These are phyloP conservation scores for Rhizophora mangle DNA, from an alignment of 345 rosid genomes.

Conservation along the genomic window DNA sequence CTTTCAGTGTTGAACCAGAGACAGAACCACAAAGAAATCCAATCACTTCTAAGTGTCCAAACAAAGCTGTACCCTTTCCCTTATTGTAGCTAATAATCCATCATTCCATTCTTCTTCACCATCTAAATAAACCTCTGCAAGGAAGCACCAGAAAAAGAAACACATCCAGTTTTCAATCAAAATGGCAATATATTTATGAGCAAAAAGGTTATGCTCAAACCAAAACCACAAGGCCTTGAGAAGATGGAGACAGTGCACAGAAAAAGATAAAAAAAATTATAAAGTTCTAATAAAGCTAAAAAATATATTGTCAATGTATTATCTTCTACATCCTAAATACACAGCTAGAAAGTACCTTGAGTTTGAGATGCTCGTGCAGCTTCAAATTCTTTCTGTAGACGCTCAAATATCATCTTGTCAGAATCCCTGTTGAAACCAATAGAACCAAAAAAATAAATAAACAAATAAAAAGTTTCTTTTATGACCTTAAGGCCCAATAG, in stretches of 20 bases:
- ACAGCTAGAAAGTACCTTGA: constrained; percentile 42
- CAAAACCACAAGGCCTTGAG: not conserved
- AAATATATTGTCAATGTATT: not conserved
- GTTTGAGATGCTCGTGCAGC: constrained; percentile 75
- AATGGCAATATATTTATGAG: not conserved
- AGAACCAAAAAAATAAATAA: constrained; percentile 6
- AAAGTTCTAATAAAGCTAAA: not conserved
- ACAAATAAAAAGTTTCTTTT: not conserved
- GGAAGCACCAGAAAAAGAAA: constrained; percentile 10
- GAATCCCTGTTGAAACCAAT: constrained; percentile 64
- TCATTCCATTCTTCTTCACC: constrained; percentile 94
- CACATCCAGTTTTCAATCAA: constrained; percentile 1
- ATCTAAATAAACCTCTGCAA: constrained; percentile 65
- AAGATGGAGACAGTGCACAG: not conserved
- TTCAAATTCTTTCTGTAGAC: constrained; percentile 84
- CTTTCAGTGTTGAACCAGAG: constrained; percentile 16
- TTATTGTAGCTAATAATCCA: constrained; percentile 82
- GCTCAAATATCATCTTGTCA: constrained; percentile 81
- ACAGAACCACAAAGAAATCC: not conserved
- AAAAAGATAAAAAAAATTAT: not conserved
- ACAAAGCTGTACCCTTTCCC: constrained; percentile 68
- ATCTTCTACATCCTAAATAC: not conserved
- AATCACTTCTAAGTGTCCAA: constrained; percentile 8
- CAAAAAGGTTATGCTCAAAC: not conserved
- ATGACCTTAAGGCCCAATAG: not conserved